Base-by-base conservation (phyloP, 257 asterid genomes). In the Forsythia suspensa region DNA sequence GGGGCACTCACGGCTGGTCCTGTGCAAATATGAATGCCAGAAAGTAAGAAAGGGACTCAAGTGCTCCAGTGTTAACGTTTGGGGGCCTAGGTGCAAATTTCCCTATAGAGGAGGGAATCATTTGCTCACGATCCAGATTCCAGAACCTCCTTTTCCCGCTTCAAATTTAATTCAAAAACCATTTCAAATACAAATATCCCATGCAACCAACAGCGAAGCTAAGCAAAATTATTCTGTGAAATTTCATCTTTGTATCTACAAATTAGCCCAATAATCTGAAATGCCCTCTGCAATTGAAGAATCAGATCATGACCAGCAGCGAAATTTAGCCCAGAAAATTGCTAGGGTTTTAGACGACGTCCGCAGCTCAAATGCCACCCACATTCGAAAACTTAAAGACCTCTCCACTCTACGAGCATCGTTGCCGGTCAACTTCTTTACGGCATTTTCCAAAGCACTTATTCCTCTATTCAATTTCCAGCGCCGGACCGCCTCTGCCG, bases 331-430 rank as follows among this genome's bases (percentile, higher is more conserved):
- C 37, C 80, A 74, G 34, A 90, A 87, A 84, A 86, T 92, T 12
- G 85, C 91, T 21, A 71, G 77, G 80, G 81, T 92, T 73, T 84
- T 93, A 40, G 93, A 92, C 24, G 98, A 92, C 43, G 86, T 75
- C 36, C 89, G 92, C 34, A 80, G 87, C 13, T 93, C 98, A 5
- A 86, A 86, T 71, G 97, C 98, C 34, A 74, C 87, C 0, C 97
- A 92, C 80, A 77, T 82, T 37, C 96, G 97, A 44, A 91, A 92
- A 85, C 88, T 90, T 82, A 95, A 92, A 85, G 98, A 95, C 21
- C 91, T 95, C 75, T 80, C 84, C 2, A 73, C 82, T 61, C 84
- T 93, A 44, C 92, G 91, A 48, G 80, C 87, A 12, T 80, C 89
- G 8, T 71, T 87, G 24, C 79, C 88, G 76, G 76, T 67, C 13